Conservation (phyloP, 805 yeast species). For the Candida methanosorbosa region DNA sequence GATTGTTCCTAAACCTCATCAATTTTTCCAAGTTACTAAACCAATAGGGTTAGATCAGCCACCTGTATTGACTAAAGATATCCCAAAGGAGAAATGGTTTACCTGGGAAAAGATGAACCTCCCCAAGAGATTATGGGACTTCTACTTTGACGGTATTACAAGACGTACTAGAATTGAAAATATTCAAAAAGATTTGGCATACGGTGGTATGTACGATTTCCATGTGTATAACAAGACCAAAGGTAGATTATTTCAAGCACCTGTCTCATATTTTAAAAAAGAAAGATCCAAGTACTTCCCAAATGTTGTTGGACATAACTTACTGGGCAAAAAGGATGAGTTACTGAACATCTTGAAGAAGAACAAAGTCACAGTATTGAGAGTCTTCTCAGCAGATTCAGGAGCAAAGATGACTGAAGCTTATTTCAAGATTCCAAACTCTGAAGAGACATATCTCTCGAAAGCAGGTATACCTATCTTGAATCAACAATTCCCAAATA, state of each 20-base stretch:
- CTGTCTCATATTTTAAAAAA: slow-evolving; percentile 64
- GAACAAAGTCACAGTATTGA: slow-evolving; percentile 48
- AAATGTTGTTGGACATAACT: slow-evolving; percentile 52
- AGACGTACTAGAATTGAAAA: slow-evolving; percentile 23
- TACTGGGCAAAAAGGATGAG: slow-evolving; percentile 27
- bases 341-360: slow-evolving; percentile 33
- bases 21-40: slow-evolving; percentile 21
- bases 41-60: slow-evolving; percentile 23
- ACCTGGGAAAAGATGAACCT: slow-evolving; percentile 20
- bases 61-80: slow-evolving; percentile 15
- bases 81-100: slow-evolving; percentile 12
- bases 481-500: slow-evolving; percentile 32
- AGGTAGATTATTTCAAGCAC: slow-evolving; percentile 81
- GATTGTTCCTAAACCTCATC: slow-evolving; percentile 25
- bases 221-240: slow-evolving; percentile 60
- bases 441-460: slow-evolving; percentile 31
- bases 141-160: slow-evolving; percentile 27
- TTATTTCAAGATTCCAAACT: slow-evolving; percentile 41
- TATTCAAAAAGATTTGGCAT: slow-evolving; percentile 54
- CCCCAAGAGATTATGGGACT: slow-evolving; percentile 23
- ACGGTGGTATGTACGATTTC: slow-evolving; percentile 60
- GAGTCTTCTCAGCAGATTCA: slow-evolving; percentile 57
- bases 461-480: slow-evolving; percentile 33
- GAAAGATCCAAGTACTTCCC: slow-evolving; percentile 79
- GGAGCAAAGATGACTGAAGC: slow-evolving; percentile 62